Conservation (phyloP, 805 yeast genomes). For the Spathaspora arborariae region DNA sequence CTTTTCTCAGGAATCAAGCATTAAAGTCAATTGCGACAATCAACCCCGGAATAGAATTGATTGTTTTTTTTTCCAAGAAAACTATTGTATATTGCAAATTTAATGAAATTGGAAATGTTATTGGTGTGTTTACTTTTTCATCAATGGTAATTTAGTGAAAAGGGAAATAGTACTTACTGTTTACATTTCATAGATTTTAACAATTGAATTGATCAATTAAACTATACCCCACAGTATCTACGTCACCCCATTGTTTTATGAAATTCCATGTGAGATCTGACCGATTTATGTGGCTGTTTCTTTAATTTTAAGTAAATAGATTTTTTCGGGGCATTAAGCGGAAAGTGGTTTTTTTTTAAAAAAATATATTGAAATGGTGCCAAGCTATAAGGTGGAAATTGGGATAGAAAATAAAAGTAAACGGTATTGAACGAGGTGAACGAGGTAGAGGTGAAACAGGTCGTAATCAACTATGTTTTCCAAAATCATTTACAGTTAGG, state of each 20-base stretch:
- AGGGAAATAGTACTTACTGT: neutral
- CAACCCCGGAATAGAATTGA: too few relatives aligned
- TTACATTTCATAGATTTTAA: neutral
- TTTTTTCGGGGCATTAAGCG: neutral
- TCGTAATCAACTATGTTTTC: too few relatives aligned
- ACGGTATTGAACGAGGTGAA: neutral
- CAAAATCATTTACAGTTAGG: too few relatives aligned
- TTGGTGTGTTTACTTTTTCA: neutral
- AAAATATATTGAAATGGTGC: too few relatives aligned
- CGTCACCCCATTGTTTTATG: neutral
- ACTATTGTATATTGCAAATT: too few relatives aligned
- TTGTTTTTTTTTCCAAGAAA: too few relatives aligned
- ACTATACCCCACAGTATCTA: neutral
- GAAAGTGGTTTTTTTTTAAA: neutral
- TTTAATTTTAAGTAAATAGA: neutral
- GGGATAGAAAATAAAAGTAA: neutral
- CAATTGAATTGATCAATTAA: neutral
- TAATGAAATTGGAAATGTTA: neutral
- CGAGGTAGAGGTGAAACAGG: too few relatives aligned
- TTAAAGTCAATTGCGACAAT: too few relatives aligned
- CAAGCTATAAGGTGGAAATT: too few relatives aligned
- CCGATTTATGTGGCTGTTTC: neutral
- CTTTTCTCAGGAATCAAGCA: too few relatives aligned
- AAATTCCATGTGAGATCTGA: neutral
- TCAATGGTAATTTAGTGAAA: too few relatives aligned